phyloP scores from a whole-genome alignment of 495 filamentous ascomycete species.

The Aspergillus cristatus region DNA sequence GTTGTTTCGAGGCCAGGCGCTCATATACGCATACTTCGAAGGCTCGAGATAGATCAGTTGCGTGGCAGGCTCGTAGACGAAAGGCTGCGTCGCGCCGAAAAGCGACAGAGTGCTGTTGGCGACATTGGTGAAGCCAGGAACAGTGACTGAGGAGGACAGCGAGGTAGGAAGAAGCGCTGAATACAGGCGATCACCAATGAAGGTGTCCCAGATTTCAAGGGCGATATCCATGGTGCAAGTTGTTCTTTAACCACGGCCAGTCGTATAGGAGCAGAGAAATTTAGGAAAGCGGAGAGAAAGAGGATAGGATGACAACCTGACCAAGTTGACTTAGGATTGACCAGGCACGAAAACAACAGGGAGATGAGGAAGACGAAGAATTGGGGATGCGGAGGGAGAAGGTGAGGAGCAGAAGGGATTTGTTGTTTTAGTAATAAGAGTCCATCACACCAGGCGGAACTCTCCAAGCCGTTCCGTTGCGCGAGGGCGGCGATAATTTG shows the following conservation, averaged over 20 bases:
- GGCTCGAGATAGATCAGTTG: conserved; percentile 61
- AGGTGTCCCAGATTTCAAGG: conserved; percentile 77
- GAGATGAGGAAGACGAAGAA: conserved; percentile 3
- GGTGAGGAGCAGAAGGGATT: conserved; percentile 3
- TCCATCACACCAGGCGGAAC: conserved; percentile 38
- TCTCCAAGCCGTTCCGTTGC: conserved; percentile 17
- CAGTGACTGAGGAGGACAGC: conserved; percentile 36
- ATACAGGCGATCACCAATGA: conserved; percentile 74
- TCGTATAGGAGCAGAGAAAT: conserved; percentile 1
- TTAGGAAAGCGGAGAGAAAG: neutral
- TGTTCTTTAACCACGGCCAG: neutral
- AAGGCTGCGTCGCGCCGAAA: conserved; percentile 34
- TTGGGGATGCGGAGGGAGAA: conserved; percentile 8
- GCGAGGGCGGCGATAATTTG: too few relatives aligned
- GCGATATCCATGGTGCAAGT: conserved; percentile 70
- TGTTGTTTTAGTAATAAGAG: neutral
- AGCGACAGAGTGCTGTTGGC: conserved; percentile 34
- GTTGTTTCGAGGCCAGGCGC: conserved; percentile 71
- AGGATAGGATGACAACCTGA: neutral
- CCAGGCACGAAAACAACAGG: neutral
- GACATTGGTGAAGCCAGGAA: conserved; percentile 30
- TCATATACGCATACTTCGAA: conserved; percentile 70
- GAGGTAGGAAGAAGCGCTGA: conserved; percentile 57
- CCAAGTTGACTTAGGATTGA: too few relatives aligned
- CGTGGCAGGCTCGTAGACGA: conserved; percentile 66